Evolutionary conservation across 2,329 filamentous ascomycete species (phyloP).

Genomic region (Metarhizium rileyi): DNA sequence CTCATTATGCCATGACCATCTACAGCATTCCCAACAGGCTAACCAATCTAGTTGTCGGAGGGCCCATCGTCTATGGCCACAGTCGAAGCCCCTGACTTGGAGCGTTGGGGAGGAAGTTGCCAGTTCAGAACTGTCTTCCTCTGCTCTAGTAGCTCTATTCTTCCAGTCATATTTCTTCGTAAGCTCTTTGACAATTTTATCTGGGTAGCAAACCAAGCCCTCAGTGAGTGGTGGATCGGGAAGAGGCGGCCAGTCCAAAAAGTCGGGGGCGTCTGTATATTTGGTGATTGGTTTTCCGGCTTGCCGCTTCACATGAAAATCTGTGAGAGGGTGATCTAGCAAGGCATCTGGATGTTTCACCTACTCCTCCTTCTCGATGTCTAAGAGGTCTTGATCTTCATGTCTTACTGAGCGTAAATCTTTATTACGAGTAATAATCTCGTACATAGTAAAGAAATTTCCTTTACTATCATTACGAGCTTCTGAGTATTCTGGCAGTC

Average conservation of each 20-base stretch:
- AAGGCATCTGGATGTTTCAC: conserved; percentile 20
- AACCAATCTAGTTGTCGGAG: no score
- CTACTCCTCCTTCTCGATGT: conserved; percentile 16
- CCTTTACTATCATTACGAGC: conserved; percentile 21
- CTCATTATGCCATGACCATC: no score
- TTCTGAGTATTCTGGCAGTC: conserved; percentile 5
- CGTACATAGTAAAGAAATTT: conserved; percentile 25
- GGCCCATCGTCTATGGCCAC: no score
- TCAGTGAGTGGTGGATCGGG: conserved; percentile 1
- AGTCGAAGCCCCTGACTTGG: no score
- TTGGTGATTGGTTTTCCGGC: conserved; percentile 4
- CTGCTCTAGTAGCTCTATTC: background rate
- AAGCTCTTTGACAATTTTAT: conserved; percentile 1
- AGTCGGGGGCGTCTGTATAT: conserved; percentile 2
- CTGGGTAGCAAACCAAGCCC: background rate
- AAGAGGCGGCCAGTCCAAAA: conserved; percentile 3
- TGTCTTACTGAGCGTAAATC: conserved; percentile 12
- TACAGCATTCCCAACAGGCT: no score
- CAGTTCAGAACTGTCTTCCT: conserved; percentile 10
- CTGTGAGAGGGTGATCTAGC: conserved; percentile 20
- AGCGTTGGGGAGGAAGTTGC: conserved; percentile 6
- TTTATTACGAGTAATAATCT: conserved; percentile 23
- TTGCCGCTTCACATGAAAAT: conserved; percentile 15
- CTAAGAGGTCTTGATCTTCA: conserved; percentile 16
- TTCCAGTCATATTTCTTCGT: background rate